Conservation (phyloP, 2,329 filamentous ascomycete species). For the Penicillium sumatraense region DNA sequence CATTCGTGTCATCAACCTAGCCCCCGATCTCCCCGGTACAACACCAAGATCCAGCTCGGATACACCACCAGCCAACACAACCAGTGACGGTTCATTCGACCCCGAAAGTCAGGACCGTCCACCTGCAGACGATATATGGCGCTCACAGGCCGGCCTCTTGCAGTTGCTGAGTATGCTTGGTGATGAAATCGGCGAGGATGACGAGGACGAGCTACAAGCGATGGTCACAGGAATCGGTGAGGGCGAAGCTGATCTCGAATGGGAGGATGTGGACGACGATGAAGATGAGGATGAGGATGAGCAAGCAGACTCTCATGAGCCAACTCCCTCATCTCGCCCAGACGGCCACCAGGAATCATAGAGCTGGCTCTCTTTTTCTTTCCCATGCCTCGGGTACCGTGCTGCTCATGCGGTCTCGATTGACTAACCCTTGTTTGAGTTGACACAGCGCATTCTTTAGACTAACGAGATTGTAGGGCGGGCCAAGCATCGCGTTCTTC, state of each 20-base stretch:
- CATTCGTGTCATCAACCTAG: conserved; percentile 46
- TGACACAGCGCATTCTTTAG: background rate
- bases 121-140: conserved; percentile 21
- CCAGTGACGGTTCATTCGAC: conserved; percentile 7
- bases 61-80: background rate
- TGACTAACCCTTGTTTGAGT: background rate
- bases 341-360: background rate
- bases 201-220: conserved; percentile 9
- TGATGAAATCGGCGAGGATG: conserved; percentile 25
- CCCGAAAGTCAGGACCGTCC: conserved; percentile 6
- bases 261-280: conserved; percentile 19
- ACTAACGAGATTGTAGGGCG: conserved; percentile 1
- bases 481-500: background rate
- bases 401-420: background rate
- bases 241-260: conserved; percentile 14
- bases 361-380: background rate
- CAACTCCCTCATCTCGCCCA: background rate
- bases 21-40: conserved; percentile 31
- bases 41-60: conserved; percentile 1
- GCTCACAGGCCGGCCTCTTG: conserved; percentile 27
- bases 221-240: conserved; percentile 7
- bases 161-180: conserved; percentile 33
- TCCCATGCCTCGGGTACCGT: background rate
- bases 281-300: conserved; percentile 8
- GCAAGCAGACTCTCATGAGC: background rate